phyloP scores from a whole-genome alignment of 2,329 filamentous ascomycete genomes.

The Sordariomycetes sp. region DNA sequence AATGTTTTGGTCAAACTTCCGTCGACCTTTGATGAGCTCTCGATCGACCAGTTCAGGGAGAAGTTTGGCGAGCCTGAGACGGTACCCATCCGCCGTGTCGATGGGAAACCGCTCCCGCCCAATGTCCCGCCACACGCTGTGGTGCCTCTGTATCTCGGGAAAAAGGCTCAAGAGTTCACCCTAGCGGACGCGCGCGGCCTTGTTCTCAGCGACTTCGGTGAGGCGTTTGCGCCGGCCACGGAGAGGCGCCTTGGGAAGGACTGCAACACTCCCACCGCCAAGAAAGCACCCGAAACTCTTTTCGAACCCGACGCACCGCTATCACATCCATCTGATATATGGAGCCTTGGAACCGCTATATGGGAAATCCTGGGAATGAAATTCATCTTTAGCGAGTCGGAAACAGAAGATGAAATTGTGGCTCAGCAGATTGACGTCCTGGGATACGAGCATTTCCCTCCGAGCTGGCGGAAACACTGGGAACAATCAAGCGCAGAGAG shows the following conservation, averaged over 20 bases:
- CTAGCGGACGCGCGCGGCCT: constrained; percentile 14
- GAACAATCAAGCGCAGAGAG: constrained; percentile 1
- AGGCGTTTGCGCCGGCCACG: constrained; percentile 15
- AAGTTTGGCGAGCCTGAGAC: constrained; percentile 17
- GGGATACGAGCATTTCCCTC: constrained; percentile 6
- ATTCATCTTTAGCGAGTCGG: constrained; percentile 10
- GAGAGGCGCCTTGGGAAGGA: constrained; percentile 12
- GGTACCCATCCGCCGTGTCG: constrained; percentile 12
- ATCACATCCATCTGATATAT: constrained; percentile 10
- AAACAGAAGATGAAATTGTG: constrained; percentile 10
- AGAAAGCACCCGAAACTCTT: constrained; percentile 5
- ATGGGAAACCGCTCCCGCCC: constrained; percentile 13
- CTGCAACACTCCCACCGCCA: constrained; percentile 9
- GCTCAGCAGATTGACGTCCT: constrained; percentile 13
- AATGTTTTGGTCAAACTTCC: constrained; percentile 11
- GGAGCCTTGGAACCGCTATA: constrained; percentile 11
- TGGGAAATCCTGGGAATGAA: constrained; percentile 14
- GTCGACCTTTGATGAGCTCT: constrained; percentile 13
- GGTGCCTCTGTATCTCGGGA: constrained; percentile 13
- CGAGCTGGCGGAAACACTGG: constrained; percentile 7
- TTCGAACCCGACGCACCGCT: constrained; percentile 5
- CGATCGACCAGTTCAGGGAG: constrained; percentile 18
- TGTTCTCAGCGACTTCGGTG: constrained; percentile 22
- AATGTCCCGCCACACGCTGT: constrained; percentile 16
- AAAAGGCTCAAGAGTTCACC: constrained; percentile 15